A percentile compares a stretch with the other conserved stretches of the same genome.
These are phyloP conservation scores for Microbotryum saponariae DNA, from an alignment of 1,284 basidiomycete genomes.

Conservation along the genomic window DNA sequence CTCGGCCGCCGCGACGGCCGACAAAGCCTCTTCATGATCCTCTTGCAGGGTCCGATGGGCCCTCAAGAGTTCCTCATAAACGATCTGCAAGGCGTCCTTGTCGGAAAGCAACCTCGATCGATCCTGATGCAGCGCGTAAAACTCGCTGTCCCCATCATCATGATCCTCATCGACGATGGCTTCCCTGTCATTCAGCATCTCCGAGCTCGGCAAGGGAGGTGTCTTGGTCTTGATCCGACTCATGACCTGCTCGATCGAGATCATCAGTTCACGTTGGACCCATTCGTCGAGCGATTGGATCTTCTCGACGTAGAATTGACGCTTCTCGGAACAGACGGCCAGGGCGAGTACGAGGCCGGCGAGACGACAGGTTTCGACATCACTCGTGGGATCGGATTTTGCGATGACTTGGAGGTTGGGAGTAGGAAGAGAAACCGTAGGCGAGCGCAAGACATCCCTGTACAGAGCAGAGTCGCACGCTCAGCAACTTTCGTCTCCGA, in stretches of 20 bases:
- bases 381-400: conserved; percentile 51
- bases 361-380: conserved; percentile 61
- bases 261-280: conserved; percentile 77
- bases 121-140: conserved; percentile 68
- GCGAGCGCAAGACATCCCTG: conserved; percentile 59
- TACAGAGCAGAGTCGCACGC: no score
- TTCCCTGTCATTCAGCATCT: conserved; percentile 10
- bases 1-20: conserved; percentile 49
- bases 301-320: conserved; percentile 70
- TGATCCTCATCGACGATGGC: not conserved
- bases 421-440: conserved; percentile 59
- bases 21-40: conserved; percentile 63
- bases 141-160: conserved; percentile 17
- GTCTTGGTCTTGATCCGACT: conserved; percentile 49
- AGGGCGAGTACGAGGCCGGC: conserved; percentile 83
- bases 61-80: conserved; percentile 56
- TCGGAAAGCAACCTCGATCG: conserved; percentile 62
- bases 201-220: not conserved
- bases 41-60: conserved; percentile 66
- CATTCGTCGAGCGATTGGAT: conserved; percentile 69
- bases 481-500: not conserved
- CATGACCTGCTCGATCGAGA: conserved; percentile 79
- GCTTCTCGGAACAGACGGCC: conserved; percentile 59
- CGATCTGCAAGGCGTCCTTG: conserved; percentile 50
- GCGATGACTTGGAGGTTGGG: conserved; percentile 75